These are phyloP conservation scores for Gyrodon lividus DNA, from an alignment of 768 basidiomycete species.

Conservation along the genomic window DNA sequence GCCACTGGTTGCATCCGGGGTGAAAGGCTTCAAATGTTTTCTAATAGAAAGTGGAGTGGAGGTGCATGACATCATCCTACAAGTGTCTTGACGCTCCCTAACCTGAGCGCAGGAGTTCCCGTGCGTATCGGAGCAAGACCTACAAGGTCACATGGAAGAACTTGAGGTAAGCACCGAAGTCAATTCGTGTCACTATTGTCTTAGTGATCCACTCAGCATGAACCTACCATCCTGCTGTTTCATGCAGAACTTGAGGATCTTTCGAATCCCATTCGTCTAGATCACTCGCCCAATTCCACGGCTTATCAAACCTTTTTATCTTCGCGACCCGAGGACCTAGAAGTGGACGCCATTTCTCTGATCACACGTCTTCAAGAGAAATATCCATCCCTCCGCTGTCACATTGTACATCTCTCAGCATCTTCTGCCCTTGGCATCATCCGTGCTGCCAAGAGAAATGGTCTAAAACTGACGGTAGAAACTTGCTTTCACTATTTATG, in stretches of 20 bases:
- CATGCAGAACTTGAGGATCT: constrained; percentile 81
- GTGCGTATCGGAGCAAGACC: constrained; percentile 69
- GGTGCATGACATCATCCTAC: constrained; percentile 39
- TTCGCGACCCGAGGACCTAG: constrained; percentile 80
- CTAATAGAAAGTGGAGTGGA: constrained; percentile 95
- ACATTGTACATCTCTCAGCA: constrained; percentile 95
- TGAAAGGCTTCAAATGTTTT: constrained; percentile 97
- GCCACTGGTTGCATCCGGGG: constrained; percentile 75
- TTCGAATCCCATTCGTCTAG: constrained; percentile 11
- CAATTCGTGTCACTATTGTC: constrained; percentile 4
- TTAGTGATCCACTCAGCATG: constrained; percentile 44
- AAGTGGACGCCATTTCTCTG: constrained; percentile 77
- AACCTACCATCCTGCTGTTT: constrained; percentile 75
- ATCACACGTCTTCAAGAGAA: constrained; percentile 62
- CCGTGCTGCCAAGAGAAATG: constrained; percentile 60
- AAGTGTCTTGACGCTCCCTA: constrained; percentile 6
- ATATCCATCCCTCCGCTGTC: constrained; percentile 73
- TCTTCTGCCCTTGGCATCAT: constrained; percentile 77
- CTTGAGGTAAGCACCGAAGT: constrained; percentile 62
- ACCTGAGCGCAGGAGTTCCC: constrained; percentile 80
- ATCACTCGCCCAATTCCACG: constrained; percentile 41
- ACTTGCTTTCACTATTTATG: constrained; percentile 98
- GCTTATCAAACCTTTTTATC: constrained; percentile 79
- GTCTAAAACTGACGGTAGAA: constrained; percentile 82
- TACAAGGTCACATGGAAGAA: constrained; percentile 66